A percentile compares a stretch with the other conserved stretches of the same genome.
Conservation (phyloP, 2,329 filamentous ascomycete genomes). For the Fusarium concolor region DNA sequence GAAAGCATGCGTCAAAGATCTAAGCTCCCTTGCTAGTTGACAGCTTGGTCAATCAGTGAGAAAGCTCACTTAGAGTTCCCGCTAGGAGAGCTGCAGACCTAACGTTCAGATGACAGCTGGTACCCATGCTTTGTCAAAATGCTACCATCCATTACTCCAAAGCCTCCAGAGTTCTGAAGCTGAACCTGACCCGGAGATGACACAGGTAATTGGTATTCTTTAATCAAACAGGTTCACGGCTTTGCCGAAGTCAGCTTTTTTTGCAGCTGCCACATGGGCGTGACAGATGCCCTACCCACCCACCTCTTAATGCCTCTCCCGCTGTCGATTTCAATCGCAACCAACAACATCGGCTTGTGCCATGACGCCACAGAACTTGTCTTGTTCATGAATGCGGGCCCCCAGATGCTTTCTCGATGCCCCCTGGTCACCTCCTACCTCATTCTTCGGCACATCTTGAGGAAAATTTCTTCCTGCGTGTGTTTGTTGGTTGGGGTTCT, state of each 20-base stretch:
- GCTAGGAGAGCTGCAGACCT: slow-evolving; percentile 5
- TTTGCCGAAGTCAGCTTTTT: slow-evolving; percentile 17
- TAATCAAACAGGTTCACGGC: not conserved
- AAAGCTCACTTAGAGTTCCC: slow-evolving; percentile 22
- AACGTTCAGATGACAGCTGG: slow-evolving; percentile 15
- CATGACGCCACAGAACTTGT: slow-evolving; percentile 38
- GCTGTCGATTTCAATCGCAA: slow-evolving; percentile 18
- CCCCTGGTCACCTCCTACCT: slow-evolving; percentile 23
- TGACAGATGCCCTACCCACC: slow-evolving; percentile 22
- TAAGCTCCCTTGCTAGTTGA: slow-evolving; percentile 15
- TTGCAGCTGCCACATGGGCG: slow-evolving; percentile 30
- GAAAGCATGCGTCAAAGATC: slow-evolving; percentile 21
- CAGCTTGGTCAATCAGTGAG: slow-evolving; percentile 14
- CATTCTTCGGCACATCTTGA: slow-evolving; percentile 38
- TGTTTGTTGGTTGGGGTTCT: slow-evolving; percentile 40
- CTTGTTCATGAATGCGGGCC: slow-evolving; percentile 15
- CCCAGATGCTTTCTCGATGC: slow-evolving; percentile 17
- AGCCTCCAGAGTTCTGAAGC: not conserved
- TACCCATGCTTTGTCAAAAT: slow-evolving; percentile 10
- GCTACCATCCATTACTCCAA: slow-evolving; percentile 1
- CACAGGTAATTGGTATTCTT: slow-evolving; percentile 7
- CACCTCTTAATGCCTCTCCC: slow-evolving; percentile 21
- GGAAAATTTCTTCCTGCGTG: slow-evolving; percentile 25
- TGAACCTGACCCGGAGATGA: slow-evolving; percentile 10
- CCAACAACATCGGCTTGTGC: slow-evolving; percentile 35